These are phyloP conservation scores for Penicillium maclennaniae DNA, from an alignment of 495 filamentous ascomycete genomes.

Conservation along the genomic window DNA sequence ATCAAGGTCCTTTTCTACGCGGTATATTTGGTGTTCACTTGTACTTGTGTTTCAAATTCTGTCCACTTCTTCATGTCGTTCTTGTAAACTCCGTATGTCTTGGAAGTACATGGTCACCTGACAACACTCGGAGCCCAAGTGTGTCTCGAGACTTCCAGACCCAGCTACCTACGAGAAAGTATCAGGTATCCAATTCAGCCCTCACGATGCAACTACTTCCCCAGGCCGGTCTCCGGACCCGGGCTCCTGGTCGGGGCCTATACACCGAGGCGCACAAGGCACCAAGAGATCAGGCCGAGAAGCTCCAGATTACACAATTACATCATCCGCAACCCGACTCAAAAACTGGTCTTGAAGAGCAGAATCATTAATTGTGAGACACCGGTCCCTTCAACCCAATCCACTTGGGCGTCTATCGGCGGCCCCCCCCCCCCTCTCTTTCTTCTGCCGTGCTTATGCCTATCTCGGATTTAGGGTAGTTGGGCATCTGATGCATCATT, in stretches of 20 bases:
- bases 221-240: conserved; percentile 14
- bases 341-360: background rate
- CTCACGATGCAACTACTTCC: conserved; percentile 13
- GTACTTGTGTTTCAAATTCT: background rate
- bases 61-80: background rate
- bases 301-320: conserved; percentile 14
- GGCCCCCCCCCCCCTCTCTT: background rate
- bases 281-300: conserved; percentile 8
- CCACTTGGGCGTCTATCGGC: background rate
- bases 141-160: background rate
- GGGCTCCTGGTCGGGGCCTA: conserved; percentile 15
- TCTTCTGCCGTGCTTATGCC: background rate
- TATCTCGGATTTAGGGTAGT: background rate
- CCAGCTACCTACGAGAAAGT: background rate
- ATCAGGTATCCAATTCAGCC: background rate
- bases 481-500: background rate
- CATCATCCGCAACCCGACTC: conserved; percentile 1
- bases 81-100: no score
- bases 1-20: background rate
- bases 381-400: background rate
- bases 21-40: conserved; percentile 6
- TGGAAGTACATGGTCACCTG: conserved; percentile 3
- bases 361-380: background rate
- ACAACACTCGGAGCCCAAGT: background rate
- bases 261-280: conserved; percentile 12